Conservation (phyloP, 106 monocot species). For the Acorus gramineus region DNA sequence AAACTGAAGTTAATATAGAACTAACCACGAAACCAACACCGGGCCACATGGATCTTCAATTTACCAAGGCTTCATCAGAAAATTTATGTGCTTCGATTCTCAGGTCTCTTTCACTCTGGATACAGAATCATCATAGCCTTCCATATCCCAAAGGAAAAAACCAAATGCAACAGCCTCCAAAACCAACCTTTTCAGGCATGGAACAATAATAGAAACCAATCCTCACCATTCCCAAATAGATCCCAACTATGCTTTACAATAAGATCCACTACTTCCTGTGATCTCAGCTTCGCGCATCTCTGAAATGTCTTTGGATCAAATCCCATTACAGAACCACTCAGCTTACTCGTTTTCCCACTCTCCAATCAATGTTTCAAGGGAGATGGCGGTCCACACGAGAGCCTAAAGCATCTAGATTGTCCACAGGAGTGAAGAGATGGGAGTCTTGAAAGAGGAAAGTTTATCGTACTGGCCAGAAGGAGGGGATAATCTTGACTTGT, state of each 20-base stretch:
- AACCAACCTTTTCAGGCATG: slow-evolving; percentile 45
- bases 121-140: slow-evolving; percentile 35
- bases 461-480: too few relatives aligned
- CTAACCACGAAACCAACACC: too few relatives aligned
- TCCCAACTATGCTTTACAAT: slow-evolving; percentile 60
- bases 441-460: neutral
- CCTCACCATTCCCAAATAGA: slow-evolving; percentile 27
- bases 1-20: too few relatives aligned
- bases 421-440: slow-evolving; percentile 10
- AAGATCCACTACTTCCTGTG: slow-evolving; percentile 31
- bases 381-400: slow-evolving; percentile 12
- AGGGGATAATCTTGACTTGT: slow-evolving; percentile 9
- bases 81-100: neutral
- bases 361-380: slow-evolving; percentile 7
- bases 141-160: slow-evolving; percentile 57
- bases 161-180: slow-evolving; percentile 70
- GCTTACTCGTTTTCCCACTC: slow-evolving; percentile 14
- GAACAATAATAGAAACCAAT: slow-evolving; percentile 13
- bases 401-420: slow-evolving; percentile 14
- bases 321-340: slow-evolving; percentile 43
- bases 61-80: too few relatives aligned
- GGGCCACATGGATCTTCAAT: too few relatives aligned
- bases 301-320: slow-evolving; percentile 38
- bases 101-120: slow-evolving; percentile 26
- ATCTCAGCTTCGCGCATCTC: slow-evolving; percentile 49